Conservation (phyloP, 2,329 filamentous ascomycete genomes). For the Fusarium sp. region DNA sequence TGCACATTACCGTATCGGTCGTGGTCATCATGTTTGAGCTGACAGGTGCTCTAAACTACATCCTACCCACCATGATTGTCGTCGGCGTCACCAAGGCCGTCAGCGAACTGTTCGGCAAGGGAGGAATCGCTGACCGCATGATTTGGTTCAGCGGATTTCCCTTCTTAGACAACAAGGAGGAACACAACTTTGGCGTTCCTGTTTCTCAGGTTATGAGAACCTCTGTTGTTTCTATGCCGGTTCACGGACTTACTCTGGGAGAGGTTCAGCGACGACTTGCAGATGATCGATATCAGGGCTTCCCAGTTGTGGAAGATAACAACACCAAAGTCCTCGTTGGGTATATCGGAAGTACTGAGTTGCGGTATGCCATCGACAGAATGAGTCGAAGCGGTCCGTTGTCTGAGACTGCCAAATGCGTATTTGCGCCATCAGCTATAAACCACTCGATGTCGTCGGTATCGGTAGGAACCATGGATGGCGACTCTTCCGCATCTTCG, state of each 20-base stretch:
- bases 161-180: slow-evolving; percentile 96
- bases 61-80: slow-evolving; percentile 98
- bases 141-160: slow-evolving; percentile 99
- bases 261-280: slow-evolving; percentile 81
- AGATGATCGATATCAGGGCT: slow-evolving; percentile 89
- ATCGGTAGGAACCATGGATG: slow-evolving; percentile 27
- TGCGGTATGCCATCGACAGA: slow-evolving; percentile 89
- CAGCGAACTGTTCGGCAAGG: slow-evolving; percentile 90
- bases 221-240: slow-evolving; percentile 79
- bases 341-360: slow-evolving; percentile 92
- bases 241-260: slow-evolving; percentile 79
- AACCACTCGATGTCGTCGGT: slow-evolving; percentile 50
- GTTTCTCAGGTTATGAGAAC: slow-evolving; percentile 91
- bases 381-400: slow-evolving; percentile 77
- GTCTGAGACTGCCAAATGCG: slow-evolving; percentile 77
- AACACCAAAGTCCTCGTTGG: slow-evolving; percentile 81
- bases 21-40: slow-evolving; percentile 99
- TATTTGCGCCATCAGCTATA: slow-evolving; percentile 69
- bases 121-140: slow-evolving; percentile 97
- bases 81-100: slow-evolving; percentile 97
- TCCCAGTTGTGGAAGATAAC: slow-evolving; percentile 86
- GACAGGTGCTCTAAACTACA: slow-evolving; percentile 96
- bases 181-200: slow-evolving; percentile 94
- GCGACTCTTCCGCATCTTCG: slow-evolving; percentile 54
- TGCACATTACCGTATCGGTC: slow-evolving; percentile 97